Percentiles rank a stretch among this genome's conserved stretches.
Evolutionary conservation across 148 eudicot species (phyloP).

Genomic region (Amaranthus palmeri): DNA sequence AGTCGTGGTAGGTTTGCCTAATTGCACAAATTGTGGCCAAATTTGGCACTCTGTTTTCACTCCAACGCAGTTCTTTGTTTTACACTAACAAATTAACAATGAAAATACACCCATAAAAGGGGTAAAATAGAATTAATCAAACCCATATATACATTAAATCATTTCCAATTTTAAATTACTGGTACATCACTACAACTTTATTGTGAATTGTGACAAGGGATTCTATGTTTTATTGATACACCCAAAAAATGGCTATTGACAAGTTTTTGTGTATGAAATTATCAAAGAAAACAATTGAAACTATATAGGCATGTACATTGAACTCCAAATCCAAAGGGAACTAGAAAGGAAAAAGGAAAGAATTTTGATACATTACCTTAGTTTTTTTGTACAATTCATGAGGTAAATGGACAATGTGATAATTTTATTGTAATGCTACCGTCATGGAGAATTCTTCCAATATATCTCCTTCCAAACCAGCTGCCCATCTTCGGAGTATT

Average conservation of each 20-base stretch:
- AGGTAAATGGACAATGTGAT: not conserved
- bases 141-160: too few relatives aligned
- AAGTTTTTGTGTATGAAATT: slow-evolving; percentile 11
- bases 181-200: too few relatives aligned
- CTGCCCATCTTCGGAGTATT: slow-evolving; percentile 80
- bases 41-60: too few relatives aligned
- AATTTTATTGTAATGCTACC: slow-evolving; percentile 19
- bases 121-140: too few relatives aligned
- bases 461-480: slow-evolving; percentile 52
- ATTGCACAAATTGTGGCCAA: too few relatives aligned
- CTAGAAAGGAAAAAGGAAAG: not conserved
- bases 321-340: slow-evolving; percentile 8
- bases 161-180: too few relatives aligned
- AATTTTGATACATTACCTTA: slow-evolving; percentile 15
- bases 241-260: slow-evolving; percentile 11
- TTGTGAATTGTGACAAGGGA: not conserved
- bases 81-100: too few relatives aligned
- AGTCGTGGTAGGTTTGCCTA: too few relatives aligned
- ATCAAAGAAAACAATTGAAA: slow-evolving; percentile 14
- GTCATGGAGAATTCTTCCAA: slow-evolving; percentile 35
- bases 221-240: slow-evolving; percentile 14
- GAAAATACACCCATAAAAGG: too few relatives aligned
- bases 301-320: slow-evolving; percentile 16
- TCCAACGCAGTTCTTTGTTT: too few relatives aligned
- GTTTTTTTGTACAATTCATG: slow-evolving; percentile 30